Base-by-base conservation (phyloP, 257 asterid genomes). In the Scutellaria barbata region DNA sequence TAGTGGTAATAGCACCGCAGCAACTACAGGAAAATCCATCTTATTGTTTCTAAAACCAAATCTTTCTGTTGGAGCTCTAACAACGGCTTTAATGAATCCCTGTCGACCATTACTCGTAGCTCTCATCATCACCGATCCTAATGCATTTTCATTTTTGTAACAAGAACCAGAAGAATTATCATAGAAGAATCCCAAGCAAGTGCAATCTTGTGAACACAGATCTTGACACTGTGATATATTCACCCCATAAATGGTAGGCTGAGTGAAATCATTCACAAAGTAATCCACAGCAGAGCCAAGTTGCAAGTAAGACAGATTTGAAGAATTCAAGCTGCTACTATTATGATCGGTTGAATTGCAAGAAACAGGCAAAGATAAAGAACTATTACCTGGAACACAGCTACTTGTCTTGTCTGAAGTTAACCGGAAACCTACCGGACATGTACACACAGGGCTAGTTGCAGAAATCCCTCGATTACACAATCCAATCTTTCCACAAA, bases 151-250 rank as follows among this genome's bases (percentile, higher is more conserved):
- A 46, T 88, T 67, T 62, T 66, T 75, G 62, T 85, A 86, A 74
- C 98, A 92, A 25, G 89, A 83, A 33, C 95, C 86, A 1, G 93
- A 77, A 4, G 90, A 76, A 71, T 84, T 77, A 1, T 81, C 83
- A 16, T 72, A 77, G 84, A 88, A 92, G 50, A 92, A 10, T 3
- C 87, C 96, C 50, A 81, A 75, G 71, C 98, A 92, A 66, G 89
- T 9, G 54, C 98, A 92, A 46, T 88, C 79, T 18, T 17, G 70
- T 4, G 96, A 77, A 68, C 97, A 92, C n/a, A 81, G 69, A 69
- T 78, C 75, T 60, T 78, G 89, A 77, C 97, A 92, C n/a, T 6
- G 64, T 2, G 89, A 83, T 20, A 84, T 45, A 43, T 76, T 80
- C 35, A 81, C 76, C 14, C 84, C 84, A 20, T 56, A 64, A n/a